phyloP scores from a whole-genome alignment of 1,284 basidiomycete species.

The Mycosarcoma maydis region DNA sequence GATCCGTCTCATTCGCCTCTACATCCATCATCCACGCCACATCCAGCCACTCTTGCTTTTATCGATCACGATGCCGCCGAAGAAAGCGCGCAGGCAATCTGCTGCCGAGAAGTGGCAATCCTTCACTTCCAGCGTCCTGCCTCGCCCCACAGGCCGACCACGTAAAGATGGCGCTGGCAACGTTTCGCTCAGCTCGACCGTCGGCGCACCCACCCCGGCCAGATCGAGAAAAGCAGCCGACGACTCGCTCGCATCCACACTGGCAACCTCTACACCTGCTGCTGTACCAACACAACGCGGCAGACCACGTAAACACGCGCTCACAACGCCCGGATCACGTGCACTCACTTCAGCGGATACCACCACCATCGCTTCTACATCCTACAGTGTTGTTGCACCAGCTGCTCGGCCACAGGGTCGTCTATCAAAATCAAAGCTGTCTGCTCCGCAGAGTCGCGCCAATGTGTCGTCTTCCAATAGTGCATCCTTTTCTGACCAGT shows the following conservation, averaged over 20 bases:
- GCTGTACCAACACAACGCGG: constrained; percentile 8
- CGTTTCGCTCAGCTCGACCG: constrained; percentile 34
- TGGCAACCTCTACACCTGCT: constrained; percentile 6
- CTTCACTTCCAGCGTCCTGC: constrained; percentile 9
- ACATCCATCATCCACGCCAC: too few species aligned
- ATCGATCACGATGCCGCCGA: constrained; percentile 8
- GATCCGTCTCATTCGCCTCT: neutral
- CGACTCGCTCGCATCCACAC: constrained; percentile 30
- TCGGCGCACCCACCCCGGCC: constrained; percentile 26
- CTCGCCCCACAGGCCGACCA: constrained; percentile 8
- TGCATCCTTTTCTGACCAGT: constrained; percentile 23
- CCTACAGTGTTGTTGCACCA: neutral
- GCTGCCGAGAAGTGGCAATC: constrained; percentile 7
- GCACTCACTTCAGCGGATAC: constrained; percentile 17
- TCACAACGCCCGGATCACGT: constrained; percentile 16
- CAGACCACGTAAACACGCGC: constrained; percentile 11
- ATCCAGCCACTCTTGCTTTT: too few species aligned
- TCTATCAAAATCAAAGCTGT: constrained; percentile 24
- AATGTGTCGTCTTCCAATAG: constrained; percentile 9
- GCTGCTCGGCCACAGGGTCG: constrained; percentile 14
- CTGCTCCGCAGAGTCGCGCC: constrained; percentile 8
- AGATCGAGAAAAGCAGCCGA: constrained; percentile 1
- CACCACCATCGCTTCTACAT: constrained; percentile 11
- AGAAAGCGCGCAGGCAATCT: neutral
- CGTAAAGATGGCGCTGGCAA: constrained; percentile 15